Percentiles rank a stretch among this genome's conserved stretches.
These are phyloP conservation scores for Leersia perrieri DNA, from an alignment of 176 grass and related monocot genomes.

Conservation along the genomic window DNA sequence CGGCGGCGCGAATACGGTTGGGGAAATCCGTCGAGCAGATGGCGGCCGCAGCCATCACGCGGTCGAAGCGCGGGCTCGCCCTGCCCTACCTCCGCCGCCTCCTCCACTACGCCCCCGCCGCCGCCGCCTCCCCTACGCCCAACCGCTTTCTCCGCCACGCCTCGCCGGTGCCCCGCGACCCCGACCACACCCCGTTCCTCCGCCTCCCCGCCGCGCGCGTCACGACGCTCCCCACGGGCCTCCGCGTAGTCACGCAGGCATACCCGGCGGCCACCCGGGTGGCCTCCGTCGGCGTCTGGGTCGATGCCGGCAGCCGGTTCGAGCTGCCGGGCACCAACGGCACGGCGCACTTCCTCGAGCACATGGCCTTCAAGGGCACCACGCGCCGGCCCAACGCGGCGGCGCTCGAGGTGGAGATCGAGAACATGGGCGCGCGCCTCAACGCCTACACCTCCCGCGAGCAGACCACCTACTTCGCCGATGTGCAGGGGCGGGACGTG, in stretches of 20 bases:
- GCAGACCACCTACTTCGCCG: slow-evolving; percentile 97
- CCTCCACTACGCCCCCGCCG: slow-evolving; percentile 39
- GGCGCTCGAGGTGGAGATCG: slow-evolving; percentile 86
- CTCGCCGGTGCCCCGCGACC: slow-evolving; percentile 43
- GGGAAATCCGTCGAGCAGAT: slow-evolving; percentile 39
- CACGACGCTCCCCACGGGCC: slow-evolving; percentile 67
- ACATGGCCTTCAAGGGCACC: slow-evolving; percentile 98
- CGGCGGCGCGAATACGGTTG: slow-evolving; percentile 37
- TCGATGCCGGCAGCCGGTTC: slow-evolving; percentile 92
- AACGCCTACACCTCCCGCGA: slow-evolving; percentile 97
- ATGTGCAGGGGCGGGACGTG: slow-evolving; percentile 75
- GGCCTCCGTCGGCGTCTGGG: slow-evolving; percentile 89
- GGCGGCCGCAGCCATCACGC: slow-evolving; percentile 31
- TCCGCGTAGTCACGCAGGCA: slow-evolving; percentile 77
- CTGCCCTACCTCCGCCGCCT: slow-evolving; percentile 29
- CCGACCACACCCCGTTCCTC: slow-evolving; percentile 70
- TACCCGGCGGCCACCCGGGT: slow-evolving; percentile 62
- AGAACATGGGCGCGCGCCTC: slow-evolving; percentile 85
- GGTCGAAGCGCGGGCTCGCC: slow-evolving; percentile 34
- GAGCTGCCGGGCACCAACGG: slow-evolving; percentile 86
- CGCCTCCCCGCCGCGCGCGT: slow-evolving; percentile 60
- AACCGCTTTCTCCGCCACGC: slow-evolving; percentile 74
- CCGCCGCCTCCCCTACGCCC: slow-evolving; percentile 27
- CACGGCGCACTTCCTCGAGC: slow-evolving; percentile 98
- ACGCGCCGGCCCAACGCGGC: slow-evolving; percentile 50